phyloP scores from a whole-genome alignment of 306 rosid species.

The Lithocarpus polystachyus region DNA sequence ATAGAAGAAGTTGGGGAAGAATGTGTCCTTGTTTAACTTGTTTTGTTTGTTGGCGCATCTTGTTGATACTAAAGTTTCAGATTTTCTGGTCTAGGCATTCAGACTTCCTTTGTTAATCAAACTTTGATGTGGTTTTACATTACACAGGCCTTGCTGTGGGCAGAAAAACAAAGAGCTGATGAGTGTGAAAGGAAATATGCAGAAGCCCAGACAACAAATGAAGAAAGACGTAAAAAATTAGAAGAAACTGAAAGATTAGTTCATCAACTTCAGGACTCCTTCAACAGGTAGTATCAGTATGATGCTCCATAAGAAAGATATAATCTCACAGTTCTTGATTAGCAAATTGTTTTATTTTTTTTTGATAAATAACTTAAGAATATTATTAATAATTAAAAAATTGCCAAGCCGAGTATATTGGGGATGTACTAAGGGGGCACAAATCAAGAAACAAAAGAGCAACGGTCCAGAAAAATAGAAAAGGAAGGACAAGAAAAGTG shows the following conservation, averaged over 20 bases:
- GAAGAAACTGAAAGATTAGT: conserved; percentile 74
- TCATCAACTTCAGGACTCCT: conserved; percentile 76
- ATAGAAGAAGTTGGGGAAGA: not conserved
- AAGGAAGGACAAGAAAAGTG: too few species aligned
- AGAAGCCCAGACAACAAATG: conserved; percentile 54
- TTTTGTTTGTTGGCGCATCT: not conserved
- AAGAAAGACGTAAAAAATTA: conserved; percentile 58
- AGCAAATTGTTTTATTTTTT: conserved; percentile 1
- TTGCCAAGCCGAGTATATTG: too few species aligned
- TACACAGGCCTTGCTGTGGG: conserved; percentile 57
- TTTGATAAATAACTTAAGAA: too few species aligned
- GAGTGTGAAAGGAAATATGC: conserved; percentile 63
- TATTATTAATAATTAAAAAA: too few species aligned
- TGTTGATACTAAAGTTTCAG: not conserved
- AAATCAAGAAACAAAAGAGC: too few species aligned
- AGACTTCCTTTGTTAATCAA: conserved; percentile 9
- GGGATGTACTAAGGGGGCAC: too few species aligned
- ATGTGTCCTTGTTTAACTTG: not conserved
- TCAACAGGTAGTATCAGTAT: conserved; percentile 75
- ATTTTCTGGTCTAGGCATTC: not conserved
- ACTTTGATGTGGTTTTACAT: conserved; percentile 13
- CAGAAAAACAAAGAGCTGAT: conserved; percentile 69
- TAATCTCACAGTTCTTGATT: conserved; percentile 19
- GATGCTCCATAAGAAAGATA: conserved; percentile 26
- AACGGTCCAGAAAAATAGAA: too few species aligned